phyloP scores from a whole-genome alignment of 1,139 yeast genomes.

The Saccharomyces hybrid region DNA sequence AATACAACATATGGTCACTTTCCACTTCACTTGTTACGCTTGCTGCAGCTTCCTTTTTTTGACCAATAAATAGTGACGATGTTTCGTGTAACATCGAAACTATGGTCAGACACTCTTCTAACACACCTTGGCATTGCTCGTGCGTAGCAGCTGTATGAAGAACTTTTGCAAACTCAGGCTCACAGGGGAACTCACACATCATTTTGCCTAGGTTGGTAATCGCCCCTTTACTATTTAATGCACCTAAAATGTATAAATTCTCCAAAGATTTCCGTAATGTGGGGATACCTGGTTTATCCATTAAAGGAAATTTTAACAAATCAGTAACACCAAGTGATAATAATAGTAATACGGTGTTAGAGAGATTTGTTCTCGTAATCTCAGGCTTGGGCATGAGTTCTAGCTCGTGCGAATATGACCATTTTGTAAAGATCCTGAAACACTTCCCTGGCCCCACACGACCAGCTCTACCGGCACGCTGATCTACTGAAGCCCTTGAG shows the following conservation, averaged over 20 bases:
- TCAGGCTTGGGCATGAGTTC: conserved; percentile 82
- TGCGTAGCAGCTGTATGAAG: conserved; percentile 52
- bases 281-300: conserved; percentile 76
- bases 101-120: conserved; percentile 58
- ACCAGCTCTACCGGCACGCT: conserved; percentile 96
- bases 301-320: conserved; percentile 71
- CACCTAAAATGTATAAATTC: conserved; percentile 76
- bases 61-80: conserved; percentile 58
- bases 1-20: conserved; percentile 73
- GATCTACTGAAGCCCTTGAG: conserved; percentile 92
- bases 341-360: conserved; percentile 64
- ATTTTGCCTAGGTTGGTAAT: conserved; percentile 71
- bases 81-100: conserved; percentile 82
- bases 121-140: conserved; percentile 41
- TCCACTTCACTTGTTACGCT: conserved; percentile 18
- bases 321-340: conserved; percentile 79
- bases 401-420: conserved; percentile 74
- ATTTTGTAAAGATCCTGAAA: conserved; percentile 77
- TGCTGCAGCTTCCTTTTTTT: conserved; percentile 17
- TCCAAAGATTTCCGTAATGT: conserved; percentile 72
- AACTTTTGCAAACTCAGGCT: conserved; percentile 79
- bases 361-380: conserved; percentile 71
- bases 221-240: conserved; percentile 70
- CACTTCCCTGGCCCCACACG: conserved; percentile 96
- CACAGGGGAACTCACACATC: conserved; percentile 91